phyloP scores from a whole-genome alignment of 495 filamentous ascomycete species.

The Penicillium riverlandense region DNA sequence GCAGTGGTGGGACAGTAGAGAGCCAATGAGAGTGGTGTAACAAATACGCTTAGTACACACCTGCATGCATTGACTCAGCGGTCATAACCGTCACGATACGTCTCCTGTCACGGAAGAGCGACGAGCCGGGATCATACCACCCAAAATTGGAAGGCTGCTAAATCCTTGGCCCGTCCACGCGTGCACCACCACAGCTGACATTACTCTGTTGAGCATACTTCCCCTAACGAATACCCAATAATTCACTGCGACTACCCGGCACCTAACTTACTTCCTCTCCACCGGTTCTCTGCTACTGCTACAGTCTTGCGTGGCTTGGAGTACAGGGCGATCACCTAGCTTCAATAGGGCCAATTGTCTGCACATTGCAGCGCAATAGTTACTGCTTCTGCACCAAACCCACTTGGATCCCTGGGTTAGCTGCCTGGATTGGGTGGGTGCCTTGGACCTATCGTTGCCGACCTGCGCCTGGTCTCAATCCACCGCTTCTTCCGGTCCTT shows the following conservation, averaged over 20 bases:
- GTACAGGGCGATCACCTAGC: too few species aligned
- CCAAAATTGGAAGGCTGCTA: not conserved
- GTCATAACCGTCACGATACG: not conserved
- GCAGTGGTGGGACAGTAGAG: not conserved
- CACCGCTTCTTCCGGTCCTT: conserved; percentile 10
- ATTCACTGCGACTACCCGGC: not conserved
- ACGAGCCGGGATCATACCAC: conserved; percentile 40
- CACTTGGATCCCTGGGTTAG: conserved; percentile 11
- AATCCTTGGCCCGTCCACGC: too few species aligned
- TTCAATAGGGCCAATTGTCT: too few species aligned
- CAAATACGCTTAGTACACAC: not conserved
- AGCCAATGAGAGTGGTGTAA: conserved; percentile 3
- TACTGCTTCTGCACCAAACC: conserved; percentile 3
- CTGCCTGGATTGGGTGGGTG: conserved; percentile 16
- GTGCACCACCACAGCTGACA: too few species aligned
- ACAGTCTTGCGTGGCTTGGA: too few species aligned
- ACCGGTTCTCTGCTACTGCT: too few species aligned
- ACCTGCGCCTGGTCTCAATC: conserved; percentile 9
- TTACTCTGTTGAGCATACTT: too few species aligned
- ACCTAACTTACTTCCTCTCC: not conserved
- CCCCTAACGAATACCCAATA: too few species aligned
- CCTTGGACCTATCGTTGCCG: conserved; percentile 5
- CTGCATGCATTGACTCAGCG: not conserved
- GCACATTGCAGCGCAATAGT: not conserved
- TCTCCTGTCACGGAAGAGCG: conserved; percentile 19